Percentiles rank a stretch among this genome's conserved stretches.
Evolutionary conservation across 2,329 filamentous ascomycete species (phyloP).

Genomic region (Colletotrichum orchidophilum): DNA sequence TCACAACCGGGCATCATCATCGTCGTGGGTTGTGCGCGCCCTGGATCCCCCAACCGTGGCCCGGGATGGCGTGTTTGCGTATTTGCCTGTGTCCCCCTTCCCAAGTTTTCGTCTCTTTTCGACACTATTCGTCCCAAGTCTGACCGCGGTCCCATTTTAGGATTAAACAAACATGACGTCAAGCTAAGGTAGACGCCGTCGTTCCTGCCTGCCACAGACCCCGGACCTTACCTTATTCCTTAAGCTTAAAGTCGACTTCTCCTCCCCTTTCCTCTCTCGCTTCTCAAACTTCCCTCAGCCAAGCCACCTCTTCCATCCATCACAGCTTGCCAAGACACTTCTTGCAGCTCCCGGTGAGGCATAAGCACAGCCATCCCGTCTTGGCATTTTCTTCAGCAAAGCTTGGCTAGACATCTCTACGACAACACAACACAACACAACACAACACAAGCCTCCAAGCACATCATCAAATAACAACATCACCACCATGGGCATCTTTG

Average conservation of each 20-base stretch:
- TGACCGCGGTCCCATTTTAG: slow-evolving; percentile 1
- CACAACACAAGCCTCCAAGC: background rate
- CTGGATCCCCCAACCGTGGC: background rate
- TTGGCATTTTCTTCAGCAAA: slow-evolving; percentile 20
- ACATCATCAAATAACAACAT: background rate
- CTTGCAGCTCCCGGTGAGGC: slow-evolving; percentile 17
- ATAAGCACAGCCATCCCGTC: slow-evolving; percentile 31
- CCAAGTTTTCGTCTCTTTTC: background rate
- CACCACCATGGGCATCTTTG: slow-evolving; percentile 27
- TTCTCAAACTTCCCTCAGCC: background rate
- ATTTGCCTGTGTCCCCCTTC: background rate
- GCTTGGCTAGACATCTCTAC: slow-evolving; percentile 3
- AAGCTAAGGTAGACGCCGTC: background rate
- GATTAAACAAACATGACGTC: slow-evolving; percentile 26
- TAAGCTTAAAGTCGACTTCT: slow-evolving; percentile 21
- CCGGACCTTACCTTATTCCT: slow-evolving; percentile 9
- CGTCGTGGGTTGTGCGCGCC: background rate
- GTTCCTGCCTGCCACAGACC: background rate
- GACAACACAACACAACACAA: background rate
- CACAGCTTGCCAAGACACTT: slow-evolving; percentile 21
- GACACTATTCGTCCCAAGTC: slow-evolving; percentile 16
- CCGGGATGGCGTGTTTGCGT: slow-evolving; percentile 3
- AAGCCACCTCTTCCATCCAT: slow-evolving; percentile 17
- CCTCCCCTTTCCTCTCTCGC: background rate
- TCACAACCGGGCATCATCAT: background rate